Evolutionary conservation across 495 filamentous ascomycete species (phyloP).

Genomic region (Neurospora tetraspora): DNA sequence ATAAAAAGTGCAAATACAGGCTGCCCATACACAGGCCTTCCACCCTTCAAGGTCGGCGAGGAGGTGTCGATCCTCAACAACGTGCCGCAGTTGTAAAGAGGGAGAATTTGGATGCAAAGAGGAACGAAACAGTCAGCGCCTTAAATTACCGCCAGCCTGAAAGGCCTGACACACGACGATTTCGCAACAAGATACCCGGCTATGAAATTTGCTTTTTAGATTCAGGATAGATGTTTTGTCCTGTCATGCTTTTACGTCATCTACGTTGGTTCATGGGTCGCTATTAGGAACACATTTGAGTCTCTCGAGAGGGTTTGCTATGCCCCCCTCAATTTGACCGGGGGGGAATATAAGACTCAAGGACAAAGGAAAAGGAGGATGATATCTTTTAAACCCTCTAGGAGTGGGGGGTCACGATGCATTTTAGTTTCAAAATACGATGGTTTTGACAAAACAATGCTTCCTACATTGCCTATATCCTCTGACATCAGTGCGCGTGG

Average conservation of each 20-base stretch:
- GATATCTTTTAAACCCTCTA: too few species aligned
- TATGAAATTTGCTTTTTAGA: background rate
- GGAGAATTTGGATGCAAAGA: background rate
- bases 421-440: too few species aligned
- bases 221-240: background rate
- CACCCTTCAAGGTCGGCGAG: constrained; percentile 93
- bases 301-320: too few species aligned
- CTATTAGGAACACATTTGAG: too few species aligned
- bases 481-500: background rate
- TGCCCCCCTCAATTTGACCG: too few species aligned
- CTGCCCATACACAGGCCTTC: constrained; percentile 88
- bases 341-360: too few species aligned
- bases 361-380: too few species aligned
- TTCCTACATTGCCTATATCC: background rate
- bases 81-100: constrained; percentile 64
- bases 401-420: too few species aligned
- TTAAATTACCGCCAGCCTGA: background rate
- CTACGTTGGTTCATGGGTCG: too few species aligned
- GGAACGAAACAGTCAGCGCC: background rate
- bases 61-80: constrained; percentile 82
- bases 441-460: too few species aligned
- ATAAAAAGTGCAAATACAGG: constrained; percentile 36
- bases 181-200: background rate
- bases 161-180: background rate
- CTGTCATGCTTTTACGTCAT: background rate